Percentiles rank a stretch among this genome's conserved stretches.
Evolutionary conservation across 345 rosid genomes (phyloP).

Genomic region (Acer campestre): DNA sequence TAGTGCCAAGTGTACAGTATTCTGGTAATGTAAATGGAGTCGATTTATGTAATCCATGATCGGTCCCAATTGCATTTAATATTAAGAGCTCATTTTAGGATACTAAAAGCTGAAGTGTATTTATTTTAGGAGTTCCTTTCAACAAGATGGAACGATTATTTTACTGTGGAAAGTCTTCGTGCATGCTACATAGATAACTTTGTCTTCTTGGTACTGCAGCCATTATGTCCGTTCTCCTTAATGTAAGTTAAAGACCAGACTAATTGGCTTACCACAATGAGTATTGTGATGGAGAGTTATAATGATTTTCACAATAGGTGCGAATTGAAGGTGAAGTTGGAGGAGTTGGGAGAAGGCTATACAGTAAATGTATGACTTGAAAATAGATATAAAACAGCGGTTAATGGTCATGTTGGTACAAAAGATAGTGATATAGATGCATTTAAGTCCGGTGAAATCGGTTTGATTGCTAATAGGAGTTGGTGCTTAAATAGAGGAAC

Average conservation of each 20-base stretch:
- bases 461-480: not conserved
- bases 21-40: constrained; percentile 2
- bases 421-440: not conserved
- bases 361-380: not conserved
- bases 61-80: too few relatives aligned
- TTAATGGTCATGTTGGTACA: not conserved
- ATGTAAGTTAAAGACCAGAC: not conserved
- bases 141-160: not conserved
- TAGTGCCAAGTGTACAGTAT: not conserved
- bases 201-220: not conserved
- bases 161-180: not conserved
- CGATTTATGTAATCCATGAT: not conserved
- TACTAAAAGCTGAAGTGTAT: not conserved
- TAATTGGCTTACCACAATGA: not conserved
- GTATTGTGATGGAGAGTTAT: not conserved
- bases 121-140: not conserved
- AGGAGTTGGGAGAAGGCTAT: not conserved
- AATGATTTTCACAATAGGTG: not conserved
- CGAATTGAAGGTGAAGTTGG: not conserved
- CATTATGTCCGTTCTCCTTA: not conserved
- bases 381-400: not conserved
- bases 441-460: constrained; percentile 1
- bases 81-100: not conserved
- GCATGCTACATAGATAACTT: not conserved
- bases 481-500: not conserved